Percentiles rank a stretch among this genome's conserved stretches.
phyloP scores from a whole-genome alignment of 23 red algal genomes.

The Gracilaria gracilis region DNA sequence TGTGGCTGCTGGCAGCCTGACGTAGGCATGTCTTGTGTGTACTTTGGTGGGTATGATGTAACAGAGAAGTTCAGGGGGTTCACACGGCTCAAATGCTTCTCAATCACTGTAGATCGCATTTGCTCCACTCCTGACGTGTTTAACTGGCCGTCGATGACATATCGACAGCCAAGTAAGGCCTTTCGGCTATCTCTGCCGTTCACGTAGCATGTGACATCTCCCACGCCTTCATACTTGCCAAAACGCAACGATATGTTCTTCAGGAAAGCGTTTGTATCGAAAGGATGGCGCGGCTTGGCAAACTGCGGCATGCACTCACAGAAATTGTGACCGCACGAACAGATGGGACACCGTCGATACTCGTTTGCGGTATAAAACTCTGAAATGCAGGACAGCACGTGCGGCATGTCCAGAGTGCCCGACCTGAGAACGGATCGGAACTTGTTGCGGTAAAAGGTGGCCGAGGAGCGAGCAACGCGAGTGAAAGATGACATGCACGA shows the following conservation, averaged over 20 bases:
- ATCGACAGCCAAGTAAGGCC: constrained; percentile 8
- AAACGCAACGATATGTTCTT: constrained; percentile 29
- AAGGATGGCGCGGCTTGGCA: constrained; percentile 18
- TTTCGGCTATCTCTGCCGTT: constrained; percentile 26
- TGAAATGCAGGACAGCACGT: constrained; percentile 19
- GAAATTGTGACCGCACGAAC: not conserved
- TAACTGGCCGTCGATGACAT: constrained; percentile 6
- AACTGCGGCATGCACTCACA: not conserved
- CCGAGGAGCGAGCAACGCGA: constrained; percentile 7
- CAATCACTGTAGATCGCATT: constrained; percentile 25
- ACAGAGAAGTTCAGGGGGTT: not conserved
- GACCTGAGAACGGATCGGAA: constrained; percentile 16
- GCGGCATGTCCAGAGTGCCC: constrained; percentile 22
- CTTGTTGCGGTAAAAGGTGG: constrained; percentile 28
- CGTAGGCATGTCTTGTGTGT: not conserved
- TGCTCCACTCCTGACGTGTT: constrained; percentile 21
- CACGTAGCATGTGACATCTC: constrained; percentile 13
- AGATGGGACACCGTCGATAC: constrained; percentile 15
- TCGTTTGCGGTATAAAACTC: constrained; percentile 38
- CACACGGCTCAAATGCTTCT: not conserved
- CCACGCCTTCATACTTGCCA: constrained; percentile 21
- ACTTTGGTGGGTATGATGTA: not conserved
- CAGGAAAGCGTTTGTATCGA: constrained; percentile 35
- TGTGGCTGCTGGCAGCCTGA: not conserved
- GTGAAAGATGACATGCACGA: constrained; percentile 14